Conservation (phyloP, 116 monocot genomes). For the Posidonia oceanica region DNA sequence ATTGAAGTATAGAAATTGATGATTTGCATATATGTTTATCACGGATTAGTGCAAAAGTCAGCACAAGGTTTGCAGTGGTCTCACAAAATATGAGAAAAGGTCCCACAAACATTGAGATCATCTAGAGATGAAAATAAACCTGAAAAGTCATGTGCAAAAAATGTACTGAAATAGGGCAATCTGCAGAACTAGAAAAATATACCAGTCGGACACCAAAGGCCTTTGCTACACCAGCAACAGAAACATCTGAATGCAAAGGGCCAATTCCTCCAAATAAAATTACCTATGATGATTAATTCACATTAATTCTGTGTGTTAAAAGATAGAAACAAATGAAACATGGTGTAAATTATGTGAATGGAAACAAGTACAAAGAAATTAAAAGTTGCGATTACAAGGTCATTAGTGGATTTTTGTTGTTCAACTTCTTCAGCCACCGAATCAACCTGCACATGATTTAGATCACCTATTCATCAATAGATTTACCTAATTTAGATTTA, state of each 20-base stretch:
- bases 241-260: conserved; percentile 92
- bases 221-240: conserved; percentile 90
- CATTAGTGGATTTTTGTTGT: conserved; percentile 38
- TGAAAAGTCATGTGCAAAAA: too few species aligned
- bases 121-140: too few species aligned
- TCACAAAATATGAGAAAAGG: too few species aligned
- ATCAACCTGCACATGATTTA: conserved; percentile 56
- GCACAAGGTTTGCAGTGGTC: too few species aligned
- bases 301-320: neutral
- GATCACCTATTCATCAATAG: neutral
- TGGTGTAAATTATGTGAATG: neutral
- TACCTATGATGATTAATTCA: conserved; percentile 34
- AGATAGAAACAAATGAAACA: neutral
- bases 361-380: neutral
- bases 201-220: conserved; percentile 97
- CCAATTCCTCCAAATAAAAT: conserved; percentile 94
- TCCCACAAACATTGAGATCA: too few species aligned
- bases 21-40: too few species aligned
- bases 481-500: neutral
- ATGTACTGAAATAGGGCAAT: too few species aligned
- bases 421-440: conserved; percentile 89
- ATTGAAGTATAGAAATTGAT: neutral
- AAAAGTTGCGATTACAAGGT: conserved; percentile 46
- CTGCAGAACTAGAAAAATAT: conserved; percentile 3
- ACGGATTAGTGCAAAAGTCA: too few species aligned